These are phyloP conservation scores for Xylaria sp. DNA, from an alignment of 2,329 filamentous ascomycete species.

Conservation along the genomic window DNA sequence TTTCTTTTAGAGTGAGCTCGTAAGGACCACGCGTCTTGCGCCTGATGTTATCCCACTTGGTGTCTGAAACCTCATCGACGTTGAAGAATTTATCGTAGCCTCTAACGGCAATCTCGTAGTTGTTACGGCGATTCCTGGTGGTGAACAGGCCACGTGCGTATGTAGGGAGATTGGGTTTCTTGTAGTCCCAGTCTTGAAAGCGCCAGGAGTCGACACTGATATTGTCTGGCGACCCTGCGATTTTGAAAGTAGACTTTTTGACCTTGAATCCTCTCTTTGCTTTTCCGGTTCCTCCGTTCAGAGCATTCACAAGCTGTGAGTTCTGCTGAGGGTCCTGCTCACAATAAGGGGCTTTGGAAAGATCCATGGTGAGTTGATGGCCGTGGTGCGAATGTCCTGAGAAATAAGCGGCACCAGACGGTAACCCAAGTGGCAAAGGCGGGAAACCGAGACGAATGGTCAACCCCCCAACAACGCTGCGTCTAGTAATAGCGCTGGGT, in stretches of 20 bases:
- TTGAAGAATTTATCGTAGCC: conserved; percentile 99
- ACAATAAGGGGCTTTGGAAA: conserved; percentile 67
- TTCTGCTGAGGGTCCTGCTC: conserved; percentile 77
- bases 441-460: neutral
- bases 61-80: conserved; percentile 81
- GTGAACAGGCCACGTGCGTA: conserved; percentile 96
- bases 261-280: conserved; percentile 73
- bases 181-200: conserved; percentile 96
- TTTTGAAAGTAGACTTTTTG: conserved; percentile 81
- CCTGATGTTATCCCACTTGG: conserved; percentile 84
- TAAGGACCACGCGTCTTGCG: conserved; percentile 85
- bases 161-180: conserved; percentile 83
- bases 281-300: conserved; percentile 69
- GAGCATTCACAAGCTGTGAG: conserved; percentile 69
- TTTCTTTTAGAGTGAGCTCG: conserved; percentile 96
- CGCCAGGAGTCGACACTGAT: conserved; percentile 89
- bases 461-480: neutral
- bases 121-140: conserved; percentile 71
- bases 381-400: conserved; percentile 8
- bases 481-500: conserved; percentile 4
- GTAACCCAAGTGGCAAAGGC: neutral
- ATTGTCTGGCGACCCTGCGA: conserved; percentile 70
- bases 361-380: conserved; percentile 44
- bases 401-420: neutral
- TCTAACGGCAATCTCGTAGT: conserved; percentile 82